Percentiles rank a stretch among this genome's conserved stretches.
Conservation (phyloP, 768 basidiomycete genomes). For the Antrodiella citrinella region DNA sequence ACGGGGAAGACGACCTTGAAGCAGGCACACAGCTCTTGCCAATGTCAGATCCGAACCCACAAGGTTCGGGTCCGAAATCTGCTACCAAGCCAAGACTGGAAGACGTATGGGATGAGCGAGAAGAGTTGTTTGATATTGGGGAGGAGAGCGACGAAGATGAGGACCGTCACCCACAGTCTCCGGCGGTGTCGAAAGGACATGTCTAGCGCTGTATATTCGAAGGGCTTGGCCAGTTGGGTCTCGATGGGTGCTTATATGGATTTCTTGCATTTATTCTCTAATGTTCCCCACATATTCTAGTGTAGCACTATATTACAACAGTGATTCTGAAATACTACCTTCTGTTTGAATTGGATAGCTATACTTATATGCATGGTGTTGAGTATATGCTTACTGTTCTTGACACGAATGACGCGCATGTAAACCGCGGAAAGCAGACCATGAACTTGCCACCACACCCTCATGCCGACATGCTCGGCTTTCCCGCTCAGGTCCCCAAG, state of each 20-base stretch:
- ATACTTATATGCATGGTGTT: too few species aligned
- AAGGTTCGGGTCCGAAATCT: conserved; percentile 8
- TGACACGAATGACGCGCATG: background rate
- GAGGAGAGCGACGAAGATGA: conserved; percentile 53
- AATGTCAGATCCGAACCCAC: conserved; percentile 17
- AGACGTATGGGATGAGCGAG: conserved; percentile 73
- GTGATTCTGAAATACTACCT: too few species aligned
- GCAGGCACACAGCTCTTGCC: conserved; percentile 53
- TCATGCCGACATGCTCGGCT: conserved; percentile 23
- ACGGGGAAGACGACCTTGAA: conserved; percentile 46
- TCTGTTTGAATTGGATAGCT: too few species aligned
- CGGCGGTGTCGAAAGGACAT: background rate
- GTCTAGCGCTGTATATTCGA: background rate
- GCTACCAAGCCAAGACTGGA: conserved; percentile 31
- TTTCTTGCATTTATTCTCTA: background rate
- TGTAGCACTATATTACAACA: background rate
- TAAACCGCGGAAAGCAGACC: background rate
- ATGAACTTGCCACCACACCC: conserved; percentile 8
- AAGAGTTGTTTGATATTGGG: conserved; percentile 66
- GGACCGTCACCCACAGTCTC: background rate
- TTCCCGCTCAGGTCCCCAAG: conserved; percentile 12
- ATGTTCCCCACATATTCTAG: background rate
- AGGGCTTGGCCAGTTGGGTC: too few species aligned
- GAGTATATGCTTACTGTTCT: too few species aligned
- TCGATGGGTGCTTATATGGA: background rate